phyloP scores from a whole-genome alignment of 768 basidiomycete species.

The Glaciozyma antarctica region DNA sequence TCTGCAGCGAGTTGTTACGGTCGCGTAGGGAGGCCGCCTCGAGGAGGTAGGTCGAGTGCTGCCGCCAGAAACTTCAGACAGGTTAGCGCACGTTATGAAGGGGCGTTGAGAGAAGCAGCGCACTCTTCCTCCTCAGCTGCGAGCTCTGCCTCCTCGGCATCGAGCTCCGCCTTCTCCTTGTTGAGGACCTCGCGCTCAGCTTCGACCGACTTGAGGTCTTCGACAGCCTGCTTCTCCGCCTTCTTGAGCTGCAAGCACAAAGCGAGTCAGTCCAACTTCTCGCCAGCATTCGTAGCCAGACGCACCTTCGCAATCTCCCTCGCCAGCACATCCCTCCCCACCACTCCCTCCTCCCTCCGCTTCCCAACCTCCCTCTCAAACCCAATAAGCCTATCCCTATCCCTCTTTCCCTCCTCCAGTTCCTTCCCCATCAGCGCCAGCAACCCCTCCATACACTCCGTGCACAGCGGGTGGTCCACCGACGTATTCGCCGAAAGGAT shows the following conservation, averaged over 20 bases:
- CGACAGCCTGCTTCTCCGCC: slow-evolving; percentile 41
- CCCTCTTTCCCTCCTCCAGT: slow-evolving; percentile 60
- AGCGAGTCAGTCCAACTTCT: background rate
- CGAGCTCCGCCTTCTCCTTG: slow-evolving; percentile 58
- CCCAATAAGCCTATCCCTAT: slow-evolving; percentile 62
- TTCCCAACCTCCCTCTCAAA: slow-evolving; percentile 42
- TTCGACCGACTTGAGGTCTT: slow-evolving; percentile 66
- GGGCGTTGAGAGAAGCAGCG: slow-evolving; percentile 36
- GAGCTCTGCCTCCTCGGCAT: slow-evolving; percentile 66
- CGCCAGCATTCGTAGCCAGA: slow-evolving; percentile 39
- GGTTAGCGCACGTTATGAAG: background rate
- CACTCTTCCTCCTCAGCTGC: slow-evolving; percentile 75
- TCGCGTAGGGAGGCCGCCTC: slow-evolving; percentile 57
- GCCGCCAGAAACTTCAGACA: slow-evolving; percentile 62
- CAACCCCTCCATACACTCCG: slow-evolving; percentile 81
- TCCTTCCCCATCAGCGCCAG: slow-evolving; percentile 64
- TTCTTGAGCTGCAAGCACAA: slow-evolving; percentile 14
- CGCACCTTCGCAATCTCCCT: slow-evolving; percentile 59
- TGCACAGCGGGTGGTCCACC: slow-evolving; percentile 62
- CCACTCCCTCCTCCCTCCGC: slow-evolving; percentile 21
- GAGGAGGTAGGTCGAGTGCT: slow-evolving; percentile 63
- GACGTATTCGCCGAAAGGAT: slow-evolving; percentile 39
- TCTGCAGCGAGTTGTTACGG: slow-evolving; percentile 60
- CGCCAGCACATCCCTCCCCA: slow-evolving; percentile 53
- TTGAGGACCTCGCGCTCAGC: slow-evolving; percentile 66